Evolutionary conservation across 2,329 filamentous ascomycete species (phyloP).

Genomic region (Simplicillium sp.): DNA sequence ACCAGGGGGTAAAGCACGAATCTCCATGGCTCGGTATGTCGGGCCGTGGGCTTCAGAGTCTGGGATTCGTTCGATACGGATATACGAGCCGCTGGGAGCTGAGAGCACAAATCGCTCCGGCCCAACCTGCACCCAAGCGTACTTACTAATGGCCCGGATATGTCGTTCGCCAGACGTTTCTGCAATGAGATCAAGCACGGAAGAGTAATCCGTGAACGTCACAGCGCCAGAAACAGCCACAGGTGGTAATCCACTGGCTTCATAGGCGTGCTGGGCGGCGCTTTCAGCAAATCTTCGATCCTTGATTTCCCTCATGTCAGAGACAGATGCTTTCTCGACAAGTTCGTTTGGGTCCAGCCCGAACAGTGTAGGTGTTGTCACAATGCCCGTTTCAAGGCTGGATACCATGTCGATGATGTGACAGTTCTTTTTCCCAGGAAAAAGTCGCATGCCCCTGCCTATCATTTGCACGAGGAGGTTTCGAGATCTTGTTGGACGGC

Average conservation of each 20-base stretch:
- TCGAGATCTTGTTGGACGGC: conserved; percentile 80
- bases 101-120: conserved; percentile 61
- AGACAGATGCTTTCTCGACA: conserved; percentile 54
- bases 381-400: conserved; percentile 70
- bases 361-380: conserved; percentile 86
- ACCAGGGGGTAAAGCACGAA: conserved; percentile 35
- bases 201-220: conserved; percentile 84
- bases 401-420: conserved; percentile 96
- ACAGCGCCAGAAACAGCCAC: conserved; percentile 33
- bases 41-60: conserved; percentile 8
- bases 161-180: conserved; percentile 72
- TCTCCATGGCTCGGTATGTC: conserved; percentile 34
- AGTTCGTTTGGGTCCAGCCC: conserved; percentile 79
- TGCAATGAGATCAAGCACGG: conserved; percentile 79
- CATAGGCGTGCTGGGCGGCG: conserved; percentile 34
- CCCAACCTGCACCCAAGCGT: conserved; percentile 78
- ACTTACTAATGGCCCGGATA: conserved; percentile 64
- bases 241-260: conserved; percentile 11
- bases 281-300: not conserved
- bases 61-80: conserved; percentile 38
- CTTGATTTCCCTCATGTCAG: conserved; percentile 49
- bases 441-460: conserved; percentile 79
- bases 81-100: conserved; percentile 51
- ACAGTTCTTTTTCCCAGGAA: conserved; percentile 74
- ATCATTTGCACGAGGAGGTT: conserved; percentile 98